Base-by-base conservation (phyloP, 805 yeast species). In the Saturnispora gosingensis region DNA sequence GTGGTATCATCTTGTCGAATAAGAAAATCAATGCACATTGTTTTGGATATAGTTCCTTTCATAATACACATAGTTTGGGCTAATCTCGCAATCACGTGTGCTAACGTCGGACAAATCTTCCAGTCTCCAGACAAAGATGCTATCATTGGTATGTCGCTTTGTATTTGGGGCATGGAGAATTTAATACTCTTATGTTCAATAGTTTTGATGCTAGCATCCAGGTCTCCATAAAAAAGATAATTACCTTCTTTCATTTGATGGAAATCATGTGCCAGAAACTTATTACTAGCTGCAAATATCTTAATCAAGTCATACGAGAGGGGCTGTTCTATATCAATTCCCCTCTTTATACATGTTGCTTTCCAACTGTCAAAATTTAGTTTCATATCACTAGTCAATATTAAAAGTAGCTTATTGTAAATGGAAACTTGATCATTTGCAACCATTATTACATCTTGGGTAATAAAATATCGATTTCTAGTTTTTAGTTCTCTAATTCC, bases 401-500 rank as follows among this genome's bases (percentile, higher is more conserved):
- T 53, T 20, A 70, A 74, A 5, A 82, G 56, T 48, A 85, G 72
- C 42, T 70, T 64, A 20, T 78, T 67, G 61, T 85, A 85, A 56
- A 80, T 75, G 66, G 73, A 72, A 3, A 82, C 80, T 66, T 85
- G 93, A n/a, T 72, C 53, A 74, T 2, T 85, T 74, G 5, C 76
- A 69, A 3, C 20, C 22, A 43, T 28, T 7, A 44, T 48, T 3
- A 18, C 28, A 13, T 28, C 40, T 10, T 43, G 43, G 5, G 90
- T 89, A 1, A 76, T 53, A 1, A 56, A 58, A 40, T 66, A 69
- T 42, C 58, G 59, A 0, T 68, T 59, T 50, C 90, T 69, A 1
- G 90, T 83, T 63, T 85, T 85, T 25, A 83, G 75, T 64, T 85
- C 93, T 50, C 72, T 68, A 2, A 77, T 67, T 8, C 65, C 53